Conservation (phyloP, 768 basidiomycete species). For the Lenzites betulinus region DNA sequence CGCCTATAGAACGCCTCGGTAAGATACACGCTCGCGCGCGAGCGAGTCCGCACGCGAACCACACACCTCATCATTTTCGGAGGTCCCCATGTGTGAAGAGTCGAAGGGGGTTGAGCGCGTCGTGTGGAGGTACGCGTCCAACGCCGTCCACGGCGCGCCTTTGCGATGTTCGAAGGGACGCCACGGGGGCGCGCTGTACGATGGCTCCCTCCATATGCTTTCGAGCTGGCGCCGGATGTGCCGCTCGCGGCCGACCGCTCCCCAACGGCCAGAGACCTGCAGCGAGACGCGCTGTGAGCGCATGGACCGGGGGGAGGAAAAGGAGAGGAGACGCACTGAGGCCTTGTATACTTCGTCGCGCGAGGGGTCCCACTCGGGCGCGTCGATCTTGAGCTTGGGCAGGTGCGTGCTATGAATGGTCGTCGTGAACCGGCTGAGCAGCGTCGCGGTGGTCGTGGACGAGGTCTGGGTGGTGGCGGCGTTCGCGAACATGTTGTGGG, state of each 20-base stretch:
- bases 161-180: no score
- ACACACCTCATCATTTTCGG: slow-evolving; percentile 1
- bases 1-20: not conserved
- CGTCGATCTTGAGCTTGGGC: not conserved
- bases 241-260: not conserved
- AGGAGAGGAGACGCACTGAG: not conserved
- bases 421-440: not conserved
- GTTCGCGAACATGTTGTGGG: not conserved
- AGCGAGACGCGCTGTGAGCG: not conserved
- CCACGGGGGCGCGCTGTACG: not conserved
- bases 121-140: not conserved
- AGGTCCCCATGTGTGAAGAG: not conserved
- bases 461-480: not conserved
- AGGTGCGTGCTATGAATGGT: not conserved
- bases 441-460: not conserved
- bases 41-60: not conserved
- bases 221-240: not conserved
- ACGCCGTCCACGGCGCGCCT: not conserved
- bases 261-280: not conserved
- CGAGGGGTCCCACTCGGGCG: slow-evolving; percentile 5
- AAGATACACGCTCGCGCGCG: not conserved
- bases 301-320: no score
- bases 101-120: not conserved
- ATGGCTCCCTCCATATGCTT: not conserved
- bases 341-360: not conserved